These are phyloP conservation scores for Drechslerella coelobrocha DNA, from an alignment of 2,329 filamentous ascomycete genomes.

Conservation along the genomic window DNA sequence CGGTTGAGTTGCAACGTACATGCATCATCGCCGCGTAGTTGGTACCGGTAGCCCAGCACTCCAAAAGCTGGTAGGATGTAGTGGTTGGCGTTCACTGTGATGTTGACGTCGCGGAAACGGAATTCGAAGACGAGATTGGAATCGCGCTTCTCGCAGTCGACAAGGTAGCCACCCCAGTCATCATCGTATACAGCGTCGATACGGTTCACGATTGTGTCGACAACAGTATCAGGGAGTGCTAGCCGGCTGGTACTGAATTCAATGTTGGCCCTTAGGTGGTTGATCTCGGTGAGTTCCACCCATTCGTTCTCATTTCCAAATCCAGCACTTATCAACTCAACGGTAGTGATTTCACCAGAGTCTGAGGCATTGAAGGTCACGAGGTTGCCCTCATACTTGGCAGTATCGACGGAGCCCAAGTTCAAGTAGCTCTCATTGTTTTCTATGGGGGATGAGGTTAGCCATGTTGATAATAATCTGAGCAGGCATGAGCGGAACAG, in stretches of 20 bases:
- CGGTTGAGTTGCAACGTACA: conserved; percentile 22
- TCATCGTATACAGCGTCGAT: conserved; percentile 22
- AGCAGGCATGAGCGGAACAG: neutral
- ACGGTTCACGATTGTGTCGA: conserved; percentile 3
- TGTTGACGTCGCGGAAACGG: conserved; percentile 23
- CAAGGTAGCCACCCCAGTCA: conserved; percentile 33
- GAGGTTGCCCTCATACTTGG: conserved; percentile 39
- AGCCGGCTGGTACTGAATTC: conserved; percentile 37
- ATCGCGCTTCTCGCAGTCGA: conserved; percentile 25
- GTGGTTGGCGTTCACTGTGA: conserved; percentile 32
- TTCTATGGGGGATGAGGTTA: conserved; percentile 25
- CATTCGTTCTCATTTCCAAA: conserved; percentile 21
- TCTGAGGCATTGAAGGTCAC: conserved; percentile 32
- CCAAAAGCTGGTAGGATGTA: conserved; percentile 28
- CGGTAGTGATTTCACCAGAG: conserved; percentile 23
- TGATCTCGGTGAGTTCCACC: conserved; percentile 21
- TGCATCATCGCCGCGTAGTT: conserved; percentile 20
- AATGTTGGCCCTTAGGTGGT: conserved; percentile 29
- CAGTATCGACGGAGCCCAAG: conserved; percentile 35
- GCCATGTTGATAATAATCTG: conserved; percentile 11
- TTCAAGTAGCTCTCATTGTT: conserved; percentile 34
- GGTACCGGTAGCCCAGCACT: conserved; percentile 29
- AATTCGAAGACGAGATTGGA: conserved; percentile 32
- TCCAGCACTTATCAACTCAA: conserved; percentile 24
- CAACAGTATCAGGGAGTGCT: conserved; percentile 27